These are phyloP conservation scores for Leccinellum rugosiceps DNA, from an alignment of 768 basidiomycete species.

Conservation along the genomic window DNA sequence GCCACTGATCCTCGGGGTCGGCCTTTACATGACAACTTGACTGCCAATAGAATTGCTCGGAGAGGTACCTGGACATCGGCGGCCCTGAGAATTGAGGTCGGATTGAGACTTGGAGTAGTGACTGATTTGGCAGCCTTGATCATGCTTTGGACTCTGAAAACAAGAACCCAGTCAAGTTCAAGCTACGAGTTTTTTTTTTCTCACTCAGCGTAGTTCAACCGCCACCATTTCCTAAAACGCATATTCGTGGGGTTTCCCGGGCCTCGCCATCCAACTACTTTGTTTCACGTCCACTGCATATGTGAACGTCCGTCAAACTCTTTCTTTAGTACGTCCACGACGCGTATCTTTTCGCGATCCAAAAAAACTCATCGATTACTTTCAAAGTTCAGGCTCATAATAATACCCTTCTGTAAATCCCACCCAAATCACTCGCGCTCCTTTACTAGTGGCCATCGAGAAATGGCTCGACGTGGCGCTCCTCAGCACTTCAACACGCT, in stretches of 20 bases:
- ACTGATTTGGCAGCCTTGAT: too few species aligned
- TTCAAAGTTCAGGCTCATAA: background rate
- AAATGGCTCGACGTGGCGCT: constrained; percentile 52
- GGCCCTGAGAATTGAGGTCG: background rate
- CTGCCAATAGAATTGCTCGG: too few species aligned
- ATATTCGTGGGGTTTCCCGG: constrained; percentile 1
- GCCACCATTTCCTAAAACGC: constrained; percentile 27
- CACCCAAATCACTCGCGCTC: background rate
- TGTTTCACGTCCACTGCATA: constrained; percentile 20
- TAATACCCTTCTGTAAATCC: background rate
- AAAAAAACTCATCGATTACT: background rate
- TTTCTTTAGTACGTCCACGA: constrained; percentile 10
- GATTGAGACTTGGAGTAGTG: too few species aligned
- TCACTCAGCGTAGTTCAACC: background rate
- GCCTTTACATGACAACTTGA: background rate
- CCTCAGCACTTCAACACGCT: constrained; percentile 38
- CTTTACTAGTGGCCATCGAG: background rate
- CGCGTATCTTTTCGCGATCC: constrained; percentile 9
- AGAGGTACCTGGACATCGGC: background rate
- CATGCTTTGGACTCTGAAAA: too few species aligned
- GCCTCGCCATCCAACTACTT: background rate
- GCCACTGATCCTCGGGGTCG: background rate
- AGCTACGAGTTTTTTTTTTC: background rate
- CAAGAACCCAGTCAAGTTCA: too few species aligned
- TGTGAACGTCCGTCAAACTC: constrained; percentile 5